Conservation (phyloP, 768 basidiomycete genomes). For the Kwoniella botswanensis region DNA sequence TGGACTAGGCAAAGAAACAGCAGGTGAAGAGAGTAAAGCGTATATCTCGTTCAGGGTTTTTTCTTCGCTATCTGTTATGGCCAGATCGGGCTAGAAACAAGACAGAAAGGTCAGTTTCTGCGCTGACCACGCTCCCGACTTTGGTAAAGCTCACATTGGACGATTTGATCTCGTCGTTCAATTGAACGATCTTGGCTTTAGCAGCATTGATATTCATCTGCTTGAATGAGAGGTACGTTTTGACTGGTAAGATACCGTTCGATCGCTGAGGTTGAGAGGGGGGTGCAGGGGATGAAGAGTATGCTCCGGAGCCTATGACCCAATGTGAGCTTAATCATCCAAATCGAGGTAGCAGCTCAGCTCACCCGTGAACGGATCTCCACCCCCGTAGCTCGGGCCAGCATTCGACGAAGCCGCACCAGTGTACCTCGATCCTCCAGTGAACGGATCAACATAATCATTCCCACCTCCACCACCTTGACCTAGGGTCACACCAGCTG, state of each 20-base stretch:
- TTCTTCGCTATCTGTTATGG: constrained; percentile 39
- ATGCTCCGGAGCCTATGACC: constrained; percentile 34
- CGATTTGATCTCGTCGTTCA: constrained; percentile 70
- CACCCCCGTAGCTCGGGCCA: constrained; percentile 24
- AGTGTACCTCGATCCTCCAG: constrained; percentile 65
- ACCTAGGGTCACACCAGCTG: constrained; percentile 72
- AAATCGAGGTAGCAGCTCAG: background rate
- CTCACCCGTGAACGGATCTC: constrained; percentile 54
- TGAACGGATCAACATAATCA: constrained; percentile 84
- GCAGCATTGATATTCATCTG: constrained; percentile 69
- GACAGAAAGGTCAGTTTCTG: background rate
- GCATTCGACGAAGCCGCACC: constrained; percentile 30
- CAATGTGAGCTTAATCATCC: too few species aligned
- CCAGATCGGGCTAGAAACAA: constrained; percentile 26
- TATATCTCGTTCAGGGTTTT: constrained; percentile 42
- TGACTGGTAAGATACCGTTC: constrained; percentile 54
- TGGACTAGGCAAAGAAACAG: constrained; percentile 32
- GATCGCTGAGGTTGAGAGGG: constrained; percentile 44
- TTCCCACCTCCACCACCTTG: constrained; percentile 56
- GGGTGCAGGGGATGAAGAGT: constrained; percentile 58
- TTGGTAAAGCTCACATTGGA: constrained; percentile 17
- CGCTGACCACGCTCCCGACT: background rate
- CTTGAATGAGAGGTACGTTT: constrained; percentile 75
- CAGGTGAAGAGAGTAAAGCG: constrained; percentile 33
- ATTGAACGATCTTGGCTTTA: constrained; percentile 72